Evolutionary conservation across 768 basidiomycete genomes (phyloP).

Genomic region (Russula ochroleuca): DNA sequence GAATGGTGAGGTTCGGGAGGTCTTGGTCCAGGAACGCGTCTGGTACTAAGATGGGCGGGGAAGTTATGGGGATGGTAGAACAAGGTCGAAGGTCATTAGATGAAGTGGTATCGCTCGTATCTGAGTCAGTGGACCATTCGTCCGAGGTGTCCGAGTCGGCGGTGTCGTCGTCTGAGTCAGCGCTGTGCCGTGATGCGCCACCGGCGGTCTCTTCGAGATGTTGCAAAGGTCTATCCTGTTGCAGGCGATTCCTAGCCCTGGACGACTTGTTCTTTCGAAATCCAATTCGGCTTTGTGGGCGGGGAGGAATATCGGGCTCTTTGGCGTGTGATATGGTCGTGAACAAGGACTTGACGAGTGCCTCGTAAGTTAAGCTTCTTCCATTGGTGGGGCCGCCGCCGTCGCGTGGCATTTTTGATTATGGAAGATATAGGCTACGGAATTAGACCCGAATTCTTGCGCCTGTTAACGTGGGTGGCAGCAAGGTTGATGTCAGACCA

Average conservation of each 20-base stretch:
- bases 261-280: constrained; percentile 9
- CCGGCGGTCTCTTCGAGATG: neutral
- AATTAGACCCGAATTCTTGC: neutral
- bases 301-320: constrained; percentile 22
- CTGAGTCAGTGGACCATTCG: constrained; percentile 28
- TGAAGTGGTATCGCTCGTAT: constrained; percentile 19
- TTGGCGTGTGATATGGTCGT: constrained; percentile 22
- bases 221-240: neutral
- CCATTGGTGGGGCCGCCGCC: neutral
- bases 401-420: constrained; percentile 24
- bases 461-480: neutral
- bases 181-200: neutral
- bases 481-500: constrained; percentile 9
- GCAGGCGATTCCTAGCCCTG: neutral
- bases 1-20: neutral
- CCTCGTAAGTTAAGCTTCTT: constrained; percentile 21
- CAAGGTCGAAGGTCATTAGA: constrained; percentile 11
- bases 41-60: constrained; percentile 18
- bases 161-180: constrained; percentile 21
- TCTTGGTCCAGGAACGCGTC: constrained; percentile 19
- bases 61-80: constrained; percentile 3
- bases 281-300: constrained; percentile 28
- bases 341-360: constrained; percentile 27
- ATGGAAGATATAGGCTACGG: neutral
- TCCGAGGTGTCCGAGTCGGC: constrained; percentile 26